Conservation (phyloP, 2,329 filamentous ascomycete species). For the Fusarium sulawesiense region DNA sequence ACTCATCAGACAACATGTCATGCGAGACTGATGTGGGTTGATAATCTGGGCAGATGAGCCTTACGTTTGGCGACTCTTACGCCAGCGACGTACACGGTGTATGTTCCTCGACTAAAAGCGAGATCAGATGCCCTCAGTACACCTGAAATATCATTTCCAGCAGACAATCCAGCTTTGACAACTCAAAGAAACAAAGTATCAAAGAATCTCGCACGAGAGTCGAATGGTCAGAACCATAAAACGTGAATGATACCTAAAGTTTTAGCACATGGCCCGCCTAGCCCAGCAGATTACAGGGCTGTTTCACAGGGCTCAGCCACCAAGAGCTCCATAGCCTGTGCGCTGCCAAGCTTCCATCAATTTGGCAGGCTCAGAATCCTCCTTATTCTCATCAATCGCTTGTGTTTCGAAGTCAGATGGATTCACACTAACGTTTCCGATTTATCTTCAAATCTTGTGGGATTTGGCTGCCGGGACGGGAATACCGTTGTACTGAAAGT, state of each 20-base stretch:
- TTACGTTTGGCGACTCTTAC: not conserved
- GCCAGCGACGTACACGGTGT: not conserved
- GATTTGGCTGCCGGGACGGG: not conserved
- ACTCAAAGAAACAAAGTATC: not conserved
- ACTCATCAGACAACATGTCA: not conserved
- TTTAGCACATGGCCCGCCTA: not conserved
- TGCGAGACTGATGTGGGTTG: not conserved
- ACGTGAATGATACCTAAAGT: not conserved
- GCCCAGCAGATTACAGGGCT: not conserved
- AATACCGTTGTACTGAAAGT: not conserved
- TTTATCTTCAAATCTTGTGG: not conserved
- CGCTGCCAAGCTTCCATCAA: not conserved
- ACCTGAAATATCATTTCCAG: rapidly evolving
- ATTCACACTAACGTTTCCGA: not conserved
- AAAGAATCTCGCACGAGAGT: not conserved
- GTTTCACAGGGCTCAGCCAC: not conserved
- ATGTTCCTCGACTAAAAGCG: too few species aligned
- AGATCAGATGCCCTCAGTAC: too few species aligned
- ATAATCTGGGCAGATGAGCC: not conserved
- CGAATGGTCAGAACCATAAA: not conserved
- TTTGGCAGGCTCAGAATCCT: not conserved
- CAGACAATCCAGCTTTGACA: rapidly evolving
- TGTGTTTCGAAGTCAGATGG: not conserved
- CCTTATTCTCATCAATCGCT: not conserved
- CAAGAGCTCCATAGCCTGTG: not conserved